Evolutionary conservation across 176 grass and related monocot genomes (phyloP).

Genomic region (Paspalum vaginatum): DNA sequence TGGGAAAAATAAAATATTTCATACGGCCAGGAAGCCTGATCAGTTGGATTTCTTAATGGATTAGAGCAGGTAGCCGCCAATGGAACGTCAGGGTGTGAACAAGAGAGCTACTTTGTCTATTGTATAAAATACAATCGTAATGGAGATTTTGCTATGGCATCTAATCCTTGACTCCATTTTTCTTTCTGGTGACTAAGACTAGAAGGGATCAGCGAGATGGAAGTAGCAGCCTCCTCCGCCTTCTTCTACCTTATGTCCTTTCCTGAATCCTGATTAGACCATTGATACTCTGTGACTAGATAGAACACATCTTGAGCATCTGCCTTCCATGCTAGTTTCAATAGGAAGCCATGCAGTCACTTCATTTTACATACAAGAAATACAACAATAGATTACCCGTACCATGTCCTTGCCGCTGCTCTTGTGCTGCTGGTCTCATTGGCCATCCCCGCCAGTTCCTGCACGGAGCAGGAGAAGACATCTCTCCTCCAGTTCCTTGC

Average conservation of each 20-base stretch:
- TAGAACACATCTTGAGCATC: neutral
- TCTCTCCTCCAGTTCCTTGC: neutral
- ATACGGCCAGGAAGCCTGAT: neutral
- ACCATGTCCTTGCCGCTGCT: neutral
- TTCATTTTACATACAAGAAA: neutral
- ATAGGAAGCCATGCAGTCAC: conserved; percentile 29
- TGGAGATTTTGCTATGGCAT: neutral
- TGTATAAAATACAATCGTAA: neutral
- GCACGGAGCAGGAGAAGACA: neutral
- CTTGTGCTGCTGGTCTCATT: conserved; percentile 1
- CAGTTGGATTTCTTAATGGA: conserved; percentile 26
- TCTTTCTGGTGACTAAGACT: neutral
- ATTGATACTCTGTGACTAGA: neutral
- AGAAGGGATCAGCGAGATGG: neutral
- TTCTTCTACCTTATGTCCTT: neutral
- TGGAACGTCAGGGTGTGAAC: conserved; percentile 12
- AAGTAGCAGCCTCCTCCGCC: neutral
- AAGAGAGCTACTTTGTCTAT: neutral
- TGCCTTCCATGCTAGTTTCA: neutral
- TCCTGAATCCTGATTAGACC: conserved; percentile 5
- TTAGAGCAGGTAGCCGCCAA: neutral
- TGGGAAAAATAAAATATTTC: neutral
- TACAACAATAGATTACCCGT: neutral
- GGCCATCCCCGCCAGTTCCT: neutral
- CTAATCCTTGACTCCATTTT: neutral